A percentile compares a stretch with the other conserved stretches of the same genome.
Conservation (phyloP, 768 basidiomycete genomes). For the Leccinum imitatum region DNA sequence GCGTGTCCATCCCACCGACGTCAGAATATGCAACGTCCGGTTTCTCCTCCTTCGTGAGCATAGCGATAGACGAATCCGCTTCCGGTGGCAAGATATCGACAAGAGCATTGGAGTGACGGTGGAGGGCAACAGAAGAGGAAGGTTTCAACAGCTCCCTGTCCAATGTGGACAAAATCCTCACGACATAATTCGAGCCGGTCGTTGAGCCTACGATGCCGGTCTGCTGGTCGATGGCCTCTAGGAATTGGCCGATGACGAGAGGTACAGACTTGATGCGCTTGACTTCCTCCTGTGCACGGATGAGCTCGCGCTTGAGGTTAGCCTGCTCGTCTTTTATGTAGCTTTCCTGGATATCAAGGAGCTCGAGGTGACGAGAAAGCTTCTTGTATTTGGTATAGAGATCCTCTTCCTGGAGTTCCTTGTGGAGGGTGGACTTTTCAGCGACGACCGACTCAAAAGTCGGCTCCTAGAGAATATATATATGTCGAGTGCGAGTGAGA, state of each 20-base stretch:
- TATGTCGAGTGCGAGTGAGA: constrained; percentile 2
- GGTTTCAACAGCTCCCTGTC: constrained; percentile 98
- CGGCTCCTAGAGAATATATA: constrained; percentile 60
- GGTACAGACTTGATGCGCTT: constrained; percentile 99
- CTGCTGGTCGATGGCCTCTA: constrained; percentile 97
- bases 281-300: constrained; percentile 98
- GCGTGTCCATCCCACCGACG: constrained; percentile 94
- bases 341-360: constrained; percentile 91
- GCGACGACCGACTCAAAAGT: constrained; percentile 85
- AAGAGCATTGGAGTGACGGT: constrained; percentile 97
- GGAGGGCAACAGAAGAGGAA: constrained; percentile 95
- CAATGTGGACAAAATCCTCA: constrained; percentile 93
- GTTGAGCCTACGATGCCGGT: constrained; percentile 98
- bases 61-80: constrained; percentile 94
- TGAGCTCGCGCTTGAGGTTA: constrained; percentile 95
- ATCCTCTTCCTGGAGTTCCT: constrained; percentile 88
- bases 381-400: constrained; percentile 98
- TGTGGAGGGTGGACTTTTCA: constrained; percentile 85
- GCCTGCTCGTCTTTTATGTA: constrained; percentile 99
- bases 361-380: constrained; percentile 90
- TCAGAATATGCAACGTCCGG: constrained; percentile 93
- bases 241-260: constrained; percentile 98
- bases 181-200: constrained; percentile 97
- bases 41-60: constrained; percentile 93
- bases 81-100: constrained; percentile 99